phyloP scores from a whole-genome alignment of 768 basidiomycete genomes.

The Amanita fuliginea region DNA sequence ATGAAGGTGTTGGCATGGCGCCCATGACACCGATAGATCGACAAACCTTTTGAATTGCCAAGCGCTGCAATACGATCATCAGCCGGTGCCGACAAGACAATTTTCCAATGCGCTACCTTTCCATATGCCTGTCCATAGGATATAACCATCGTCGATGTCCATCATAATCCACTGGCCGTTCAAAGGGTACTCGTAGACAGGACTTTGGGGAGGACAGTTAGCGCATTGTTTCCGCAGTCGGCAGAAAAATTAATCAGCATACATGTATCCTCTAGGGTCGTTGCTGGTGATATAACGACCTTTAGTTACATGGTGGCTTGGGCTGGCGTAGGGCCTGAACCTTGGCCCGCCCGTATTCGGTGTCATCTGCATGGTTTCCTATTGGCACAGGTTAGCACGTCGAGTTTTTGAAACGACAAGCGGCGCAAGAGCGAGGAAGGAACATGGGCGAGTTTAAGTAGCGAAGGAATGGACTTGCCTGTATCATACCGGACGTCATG shows the following conservation, averaged over 20 bases:
- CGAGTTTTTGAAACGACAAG: neutral
- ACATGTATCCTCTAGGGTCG: conserved; percentile 86
- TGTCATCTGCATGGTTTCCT: conserved; percentile 33
- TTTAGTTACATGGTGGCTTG: conserved; percentile 74
- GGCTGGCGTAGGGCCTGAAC: conserved; percentile 62
- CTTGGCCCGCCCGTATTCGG: conserved; percentile 29
- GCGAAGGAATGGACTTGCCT: conserved; percentile 22
- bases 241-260: conserved; percentile 16
- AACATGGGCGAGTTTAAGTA: conserved; percentile 5
- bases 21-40: neutral
- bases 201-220: conserved; percentile 24
- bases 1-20: conserved; percentile 3
- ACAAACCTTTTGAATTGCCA: conserved; percentile 76
- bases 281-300: conserved; percentile 86
- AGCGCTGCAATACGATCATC: conserved; percentile 37
- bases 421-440: conserved; percentile 3
- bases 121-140: conserved; percentile 92
- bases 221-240: neutral
- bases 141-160: conserved; percentile 89
- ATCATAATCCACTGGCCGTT: conserved; percentile 94
- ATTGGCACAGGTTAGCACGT: neutral
- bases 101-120: conserved; percentile 43
- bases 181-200: conserved; percentile 83
- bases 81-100: neutral
- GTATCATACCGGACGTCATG: conserved; percentile 36